Conservation (phyloP, 306 rosid species). For the Prosopis cineraria region DNA sequence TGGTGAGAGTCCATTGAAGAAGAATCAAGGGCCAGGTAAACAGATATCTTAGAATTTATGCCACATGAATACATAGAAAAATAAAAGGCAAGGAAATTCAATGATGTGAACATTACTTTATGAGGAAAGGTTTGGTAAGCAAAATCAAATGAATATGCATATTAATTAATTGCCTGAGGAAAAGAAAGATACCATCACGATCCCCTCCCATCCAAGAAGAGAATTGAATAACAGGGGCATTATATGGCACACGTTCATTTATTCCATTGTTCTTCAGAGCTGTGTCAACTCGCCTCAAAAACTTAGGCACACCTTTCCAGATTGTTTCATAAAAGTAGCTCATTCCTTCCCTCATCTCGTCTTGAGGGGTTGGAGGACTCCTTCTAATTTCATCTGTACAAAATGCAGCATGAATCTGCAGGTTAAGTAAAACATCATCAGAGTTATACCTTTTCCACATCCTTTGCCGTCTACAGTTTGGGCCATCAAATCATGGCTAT, state of each 20-base stretch:
- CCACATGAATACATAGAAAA: background rate
- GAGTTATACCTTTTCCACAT: background rate
- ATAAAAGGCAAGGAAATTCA: constrained; percentile 6
- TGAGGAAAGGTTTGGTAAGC: background rate
- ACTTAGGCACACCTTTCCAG: constrained; percentile 89
- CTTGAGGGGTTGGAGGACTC: constrained; percentile 90
- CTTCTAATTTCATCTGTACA: constrained; percentile 89
- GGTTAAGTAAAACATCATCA: constrained; percentile 2
- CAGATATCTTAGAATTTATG: background rate
- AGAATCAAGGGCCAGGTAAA: background rate
- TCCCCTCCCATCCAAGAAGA: constrained; percentile 99
- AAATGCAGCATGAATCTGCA: constrained; percentile 91
- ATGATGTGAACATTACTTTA: constrained; percentile 6
- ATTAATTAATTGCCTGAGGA: constrained; percentile 20
- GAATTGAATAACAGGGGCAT: constrained; percentile 89
- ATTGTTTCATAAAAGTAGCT: constrained; percentile 92
- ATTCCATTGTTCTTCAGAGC: constrained; percentile 92
- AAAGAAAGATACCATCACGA: constrained; percentile 74
- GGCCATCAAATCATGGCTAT: no score
- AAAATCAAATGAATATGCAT: background rate
- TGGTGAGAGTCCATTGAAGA: background rate
- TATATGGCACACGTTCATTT: constrained; percentile 77
- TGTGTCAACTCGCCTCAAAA: constrained; percentile 84
- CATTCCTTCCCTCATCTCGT: constrained; percentile 95
- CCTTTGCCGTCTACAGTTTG: background rate